Evolutionary conservation across 2,329 filamentous ascomycete species (phyloP).

Genomic region (Geosmithia flava): DNA sequence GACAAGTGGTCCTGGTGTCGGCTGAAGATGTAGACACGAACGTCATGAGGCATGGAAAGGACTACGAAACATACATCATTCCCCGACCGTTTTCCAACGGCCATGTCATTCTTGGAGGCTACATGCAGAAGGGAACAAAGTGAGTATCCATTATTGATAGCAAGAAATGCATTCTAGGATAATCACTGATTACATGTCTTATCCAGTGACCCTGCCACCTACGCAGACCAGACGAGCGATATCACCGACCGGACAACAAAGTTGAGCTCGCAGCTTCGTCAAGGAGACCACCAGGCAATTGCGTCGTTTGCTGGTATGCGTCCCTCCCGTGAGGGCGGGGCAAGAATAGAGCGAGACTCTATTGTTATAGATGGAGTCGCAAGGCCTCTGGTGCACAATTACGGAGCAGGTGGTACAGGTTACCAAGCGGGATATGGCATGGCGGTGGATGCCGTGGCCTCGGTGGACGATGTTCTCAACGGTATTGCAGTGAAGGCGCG

Average conservation of each 20-base stretch:
- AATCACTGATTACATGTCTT: neutral
- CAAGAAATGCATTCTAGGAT: too few species aligned
- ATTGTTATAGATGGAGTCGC: conserved; percentile 10
- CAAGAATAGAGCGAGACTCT: conserved; percentile 28
- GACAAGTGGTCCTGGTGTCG: conserved; percentile 22
- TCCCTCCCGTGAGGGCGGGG: conserved; percentile 25
- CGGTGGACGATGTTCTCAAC: neutral
- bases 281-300: conserved; percentile 13
- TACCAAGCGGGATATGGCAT: conserved; percentile 30
- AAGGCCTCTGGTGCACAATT: conserved; percentile 23
- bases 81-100: conserved; percentile 18
- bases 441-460: conserved; percentile 19
- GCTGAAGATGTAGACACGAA: conserved; percentile 19
- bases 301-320: conserved; percentile 18
- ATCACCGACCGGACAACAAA: conserved; percentile 21
- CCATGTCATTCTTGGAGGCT: conserved; percentile 21
- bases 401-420: conserved; percentile 30
- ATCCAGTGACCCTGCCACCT: conserved; percentile 18
- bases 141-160: neutral
- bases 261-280: conserved; percentile 16
- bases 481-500: too few species aligned
- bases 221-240: conserved; percentile 20
- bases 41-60: conserved; percentile 21
- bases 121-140: conserved; percentile 19
- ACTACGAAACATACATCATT: conserved; percentile 21